phyloP scores from a whole-genome alignment of 768 basidiomycete species.

The Omphalotus guepiniiformis region DNA sequence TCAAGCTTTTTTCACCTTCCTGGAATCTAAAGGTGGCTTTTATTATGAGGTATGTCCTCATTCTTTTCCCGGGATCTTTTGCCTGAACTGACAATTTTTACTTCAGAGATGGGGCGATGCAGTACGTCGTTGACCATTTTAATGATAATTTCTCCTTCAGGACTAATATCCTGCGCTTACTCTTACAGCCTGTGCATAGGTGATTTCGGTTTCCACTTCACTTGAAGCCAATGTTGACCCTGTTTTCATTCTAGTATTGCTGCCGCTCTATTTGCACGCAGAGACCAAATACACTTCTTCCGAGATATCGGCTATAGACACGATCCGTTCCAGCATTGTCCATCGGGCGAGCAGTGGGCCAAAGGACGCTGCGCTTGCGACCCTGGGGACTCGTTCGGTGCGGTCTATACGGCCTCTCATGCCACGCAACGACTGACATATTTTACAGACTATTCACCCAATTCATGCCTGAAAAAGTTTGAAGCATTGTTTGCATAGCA shows the following conservation, averaged over 20 bases:
- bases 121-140: neutral
- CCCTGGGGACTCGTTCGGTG: constrained; percentile 66
- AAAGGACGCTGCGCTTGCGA: constrained; percentile 71
- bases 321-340: constrained; percentile 76
- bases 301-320: constrained; percentile 82
- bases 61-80: neutral
- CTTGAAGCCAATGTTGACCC: constrained; percentile 15
- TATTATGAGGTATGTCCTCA: constrained; percentile 74
- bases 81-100: neutral
- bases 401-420: constrained; percentile 17
- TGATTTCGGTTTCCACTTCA: neutral
- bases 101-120: constrained; percentile 79
- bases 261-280: constrained; percentile 68
- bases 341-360: constrained; percentile 49
- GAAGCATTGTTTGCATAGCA: constrained; percentile 29
- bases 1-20: constrained; percentile 73
- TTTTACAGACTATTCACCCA: constrained; percentile 34
- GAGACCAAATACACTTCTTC: constrained; percentile 80
- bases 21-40: constrained; percentile 83
- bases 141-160: neutral
- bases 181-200: constrained; percentile 5
- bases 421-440: neutral
- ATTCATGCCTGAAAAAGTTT: constrained; percentile 38
- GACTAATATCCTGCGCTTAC: neutral
- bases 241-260: constrained; percentile 72